Evolutionary conservation across 306 rosid genomes (phyloP).

Genomic region (Ammopiptanthus mongolicus): DNA sequence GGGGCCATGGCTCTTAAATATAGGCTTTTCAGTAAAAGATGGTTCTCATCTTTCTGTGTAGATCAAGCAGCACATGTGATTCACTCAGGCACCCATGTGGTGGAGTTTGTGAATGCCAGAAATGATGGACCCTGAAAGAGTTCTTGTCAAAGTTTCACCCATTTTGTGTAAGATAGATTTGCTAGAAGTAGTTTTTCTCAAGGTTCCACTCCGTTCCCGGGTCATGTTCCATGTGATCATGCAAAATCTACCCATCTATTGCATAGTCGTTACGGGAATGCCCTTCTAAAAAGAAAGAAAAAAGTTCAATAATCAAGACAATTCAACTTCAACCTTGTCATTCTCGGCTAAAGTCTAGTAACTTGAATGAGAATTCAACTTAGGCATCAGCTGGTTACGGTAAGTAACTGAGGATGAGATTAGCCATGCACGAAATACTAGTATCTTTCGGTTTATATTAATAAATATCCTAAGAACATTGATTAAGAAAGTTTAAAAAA

Average conservation of each 20-base stretch:
- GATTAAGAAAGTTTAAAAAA: no score
- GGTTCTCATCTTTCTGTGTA: slow-evolving; percentile 15
- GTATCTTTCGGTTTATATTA: not conserved
- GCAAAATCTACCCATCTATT: not conserved
- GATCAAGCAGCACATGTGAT: slow-evolving; percentile 31
- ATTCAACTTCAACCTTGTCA: not conserved
- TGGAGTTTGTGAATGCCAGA: slow-evolving; percentile 29
- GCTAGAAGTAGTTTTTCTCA: not conserved
- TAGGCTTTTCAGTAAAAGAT: slow-evolving; percentile 29
- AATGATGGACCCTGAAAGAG: slow-evolving; percentile 38
- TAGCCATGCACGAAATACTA: not conserved
- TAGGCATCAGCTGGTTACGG: not conserved
- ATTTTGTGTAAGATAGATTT: not conserved
- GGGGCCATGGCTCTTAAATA: slow-evolving; percentile 28
- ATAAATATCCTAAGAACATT: no score
- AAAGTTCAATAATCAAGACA: not conserved
- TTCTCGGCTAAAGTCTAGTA: not conserved
- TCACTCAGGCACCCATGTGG: slow-evolving; percentile 35
- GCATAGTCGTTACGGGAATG: not conserved
- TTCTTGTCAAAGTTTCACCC: slow-evolving; percentile 20
- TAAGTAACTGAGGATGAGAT: not conserved
- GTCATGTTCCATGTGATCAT: slow-evolving; percentile 11
- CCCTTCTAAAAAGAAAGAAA: not conserved
- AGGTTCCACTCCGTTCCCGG: not conserved
- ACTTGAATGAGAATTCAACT: not conserved